A percentile compares a stretch with the other conserved stretches of the same genome.
Evolutionary conservation across 1,139 yeast genomes (phyloP).

Genomic region (Pichia sp.): DNA sequence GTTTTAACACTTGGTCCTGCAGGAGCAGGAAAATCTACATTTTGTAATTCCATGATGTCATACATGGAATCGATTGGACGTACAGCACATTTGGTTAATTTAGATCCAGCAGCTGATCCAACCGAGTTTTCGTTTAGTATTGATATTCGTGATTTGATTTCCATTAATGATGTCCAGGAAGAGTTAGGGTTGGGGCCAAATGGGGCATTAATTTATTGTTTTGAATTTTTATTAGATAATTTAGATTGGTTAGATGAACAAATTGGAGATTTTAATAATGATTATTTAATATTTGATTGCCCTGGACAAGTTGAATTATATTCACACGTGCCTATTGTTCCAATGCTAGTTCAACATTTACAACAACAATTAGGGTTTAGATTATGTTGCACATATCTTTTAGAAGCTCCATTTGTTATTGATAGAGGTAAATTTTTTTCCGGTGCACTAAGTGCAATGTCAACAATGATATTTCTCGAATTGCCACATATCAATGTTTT

Average conservation of each 20-base stretch:
- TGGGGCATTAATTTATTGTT: constrained; percentile 90
- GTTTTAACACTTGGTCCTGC: constrained; percentile 97
- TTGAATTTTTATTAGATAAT: constrained; percentile 79
- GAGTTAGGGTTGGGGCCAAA: constrained; percentile 92
- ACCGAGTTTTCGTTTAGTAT: constrained; percentile 85
- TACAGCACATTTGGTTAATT: constrained; percentile 86
- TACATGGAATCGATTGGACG: constrained; percentile 90
- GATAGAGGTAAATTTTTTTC: constrained; percentile 89
- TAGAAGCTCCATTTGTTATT: constrained; percentile 90
- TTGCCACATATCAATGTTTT: constrained; percentile 89
- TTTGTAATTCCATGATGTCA: constrained; percentile 79
- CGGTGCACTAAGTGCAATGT: constrained; percentile 95
- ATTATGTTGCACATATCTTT: constrained; percentile 82
- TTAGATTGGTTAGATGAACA: constrained; percentile 96
- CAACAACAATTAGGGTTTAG: constrained; percentile 73
- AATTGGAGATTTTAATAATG: constrained; percentile 89
- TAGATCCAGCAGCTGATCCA: constrained; percentile 98
- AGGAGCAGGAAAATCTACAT: constrained; percentile 92
- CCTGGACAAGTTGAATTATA: constrained; percentile 97
- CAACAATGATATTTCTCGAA: constrained; percentile 92
- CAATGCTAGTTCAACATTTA: constrained; percentile 78
- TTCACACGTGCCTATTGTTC: constrained; percentile 90
- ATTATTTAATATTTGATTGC: constrained; percentile 89
- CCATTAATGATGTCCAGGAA: constrained; percentile 95
- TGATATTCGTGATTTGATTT: constrained; percentile 85